These are phyloP conservation scores for Saccharomycopsis sp. DNA, from an alignment of 805 yeast species.

Conservation along the genomic window DNA sequence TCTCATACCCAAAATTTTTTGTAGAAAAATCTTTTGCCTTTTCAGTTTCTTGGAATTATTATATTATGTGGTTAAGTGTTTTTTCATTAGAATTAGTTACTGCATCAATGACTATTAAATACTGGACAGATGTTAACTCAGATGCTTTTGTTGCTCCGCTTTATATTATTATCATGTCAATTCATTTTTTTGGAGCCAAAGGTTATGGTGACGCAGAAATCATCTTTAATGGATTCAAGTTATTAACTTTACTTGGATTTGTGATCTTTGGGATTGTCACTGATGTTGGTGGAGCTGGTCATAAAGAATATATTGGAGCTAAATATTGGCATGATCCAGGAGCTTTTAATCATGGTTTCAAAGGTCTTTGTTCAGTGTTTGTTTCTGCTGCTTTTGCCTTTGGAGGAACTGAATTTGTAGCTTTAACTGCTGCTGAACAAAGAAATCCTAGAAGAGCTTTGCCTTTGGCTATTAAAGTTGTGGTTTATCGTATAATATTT, in stretches of 20 bases:
- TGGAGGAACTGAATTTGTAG: conserved; percentile 52
- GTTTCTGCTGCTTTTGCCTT: conserved; percentile 50
- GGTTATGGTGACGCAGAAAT: conserved; percentile 58
- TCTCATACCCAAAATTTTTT: conserved; percentile 43
- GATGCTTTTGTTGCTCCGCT: conserved; percentile 50
- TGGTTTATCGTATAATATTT: conserved; percentile 42
- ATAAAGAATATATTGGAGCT: conserved; percentile 38
- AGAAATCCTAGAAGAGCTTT: conserved; percentile 44
- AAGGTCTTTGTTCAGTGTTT: conserved; percentile 43
- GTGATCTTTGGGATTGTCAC: conserved; percentile 40
- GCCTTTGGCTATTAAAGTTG: conserved; percentile 46
- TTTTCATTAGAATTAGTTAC: conserved; percentile 57
- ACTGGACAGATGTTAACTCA: conserved; percentile 47
- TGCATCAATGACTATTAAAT: conserved; percentile 49
- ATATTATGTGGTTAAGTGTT: conserved; percentile 53
- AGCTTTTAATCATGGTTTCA: conserved; percentile 41
- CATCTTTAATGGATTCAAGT: conserved; percentile 54
- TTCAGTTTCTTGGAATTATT: conserved; percentile 53
- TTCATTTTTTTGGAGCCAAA: conserved; percentile 43
- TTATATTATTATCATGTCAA: conserved; percentile 32
- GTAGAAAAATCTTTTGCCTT: conserved; percentile 49
- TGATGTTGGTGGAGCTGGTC: conserved; percentile 33
- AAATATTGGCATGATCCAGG: conserved; percentile 46
- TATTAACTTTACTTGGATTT: conserved; percentile 50
- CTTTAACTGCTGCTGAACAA: conserved; percentile 50